These are phyloP conservation scores for Picea glauca DNA, from an alignment of 75 land plant species.

Conservation along the genomic window DNA sequence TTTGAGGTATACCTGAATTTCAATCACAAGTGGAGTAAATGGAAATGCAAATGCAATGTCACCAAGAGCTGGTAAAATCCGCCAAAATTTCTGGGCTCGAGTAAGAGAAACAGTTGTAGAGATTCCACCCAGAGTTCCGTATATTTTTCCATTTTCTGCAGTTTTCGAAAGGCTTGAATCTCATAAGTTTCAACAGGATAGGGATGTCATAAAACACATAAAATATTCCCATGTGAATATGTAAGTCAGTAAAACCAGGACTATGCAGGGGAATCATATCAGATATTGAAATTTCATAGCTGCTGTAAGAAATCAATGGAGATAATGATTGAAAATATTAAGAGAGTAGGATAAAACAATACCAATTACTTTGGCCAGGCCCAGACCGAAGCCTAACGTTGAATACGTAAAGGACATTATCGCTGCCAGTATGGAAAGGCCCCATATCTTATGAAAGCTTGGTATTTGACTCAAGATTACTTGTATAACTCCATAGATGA, in stretches of 20 bases:
- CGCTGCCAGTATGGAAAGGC: constrained; percentile 24
- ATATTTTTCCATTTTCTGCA: constrained; percentile 6
- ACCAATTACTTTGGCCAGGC: constrained; percentile 18
- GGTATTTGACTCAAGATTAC: constrained; percentile 23
- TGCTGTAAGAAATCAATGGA: too few species aligned
- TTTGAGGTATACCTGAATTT: constrained; percentile 22
- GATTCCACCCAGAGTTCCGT: constrained; percentile 4
- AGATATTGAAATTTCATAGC: not conserved
- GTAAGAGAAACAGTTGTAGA: not conserved
- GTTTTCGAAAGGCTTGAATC: not conserved
- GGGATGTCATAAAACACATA: not conserved
- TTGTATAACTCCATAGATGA: constrained; percentile 18
- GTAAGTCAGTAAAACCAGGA: not conserved
- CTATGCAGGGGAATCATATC: not conserved
- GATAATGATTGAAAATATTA: not conserved
- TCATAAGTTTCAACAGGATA: not conserved
- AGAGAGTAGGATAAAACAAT: not conserved
- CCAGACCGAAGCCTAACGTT: constrained; percentile 25
- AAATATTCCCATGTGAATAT: not conserved
- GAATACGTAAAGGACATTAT: constrained; percentile 24
- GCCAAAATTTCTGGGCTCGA: constrained; percentile 18
- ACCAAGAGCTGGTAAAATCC: constrained; percentile 26
- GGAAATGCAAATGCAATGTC: constrained; percentile 44
- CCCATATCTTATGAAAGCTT: constrained; percentile 19
- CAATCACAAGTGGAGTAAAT: constrained; percentile 30